A percentile compares a stretch with the other conserved stretches of the same genome.
Conservation (phyloP, 2,329 filamentous ascomycete genomes). For the Coleophoma eucalyptorum region DNA sequence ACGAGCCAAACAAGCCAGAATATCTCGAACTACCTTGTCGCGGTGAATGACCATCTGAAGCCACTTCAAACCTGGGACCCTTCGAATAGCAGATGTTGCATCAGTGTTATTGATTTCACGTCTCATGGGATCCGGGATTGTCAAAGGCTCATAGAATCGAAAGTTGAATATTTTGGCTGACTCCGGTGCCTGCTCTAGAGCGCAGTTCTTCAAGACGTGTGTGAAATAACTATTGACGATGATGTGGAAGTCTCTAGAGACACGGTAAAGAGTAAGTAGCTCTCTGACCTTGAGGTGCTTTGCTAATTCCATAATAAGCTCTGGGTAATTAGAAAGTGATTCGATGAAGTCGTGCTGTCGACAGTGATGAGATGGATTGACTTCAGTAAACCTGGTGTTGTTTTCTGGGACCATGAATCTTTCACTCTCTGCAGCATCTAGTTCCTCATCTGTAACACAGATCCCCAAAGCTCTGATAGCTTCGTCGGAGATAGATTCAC, state of each 20-base stretch:
- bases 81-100: constrained; percentile 31
- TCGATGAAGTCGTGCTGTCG: constrained; percentile 32
- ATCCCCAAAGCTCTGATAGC: background rate
- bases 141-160: constrained; percentile 51
- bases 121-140: constrained; percentile 55
- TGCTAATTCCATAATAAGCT: constrained; percentile 52
- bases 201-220: constrained; percentile 53
- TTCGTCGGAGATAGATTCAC: constrained; percentile 2
- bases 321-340: constrained; percentile 38
- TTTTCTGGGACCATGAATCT: too few species aligned
- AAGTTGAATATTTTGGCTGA: constrained; percentile 57
- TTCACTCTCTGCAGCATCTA: too few species aligned
- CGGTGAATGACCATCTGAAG: constrained; percentile 62
- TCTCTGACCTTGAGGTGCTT: constrained; percentile 50
- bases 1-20: constrained; percentile 56
- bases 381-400: too few species aligned
- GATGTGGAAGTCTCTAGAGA: constrained; percentile 57
- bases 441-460: too few species aligned
- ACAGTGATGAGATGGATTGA: too few species aligned
- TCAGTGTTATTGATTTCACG: constrained; percentile 30
- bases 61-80: constrained; percentile 63
- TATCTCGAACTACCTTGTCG: constrained; percentile 53
- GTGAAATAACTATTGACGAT: constrained; percentile 56
- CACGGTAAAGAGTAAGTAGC: constrained; percentile 61
- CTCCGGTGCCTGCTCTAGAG: constrained; percentile 48